Conservation (phyloP, 352 stramenopile genomes). For the Pythium grandisporangium region DNA sequence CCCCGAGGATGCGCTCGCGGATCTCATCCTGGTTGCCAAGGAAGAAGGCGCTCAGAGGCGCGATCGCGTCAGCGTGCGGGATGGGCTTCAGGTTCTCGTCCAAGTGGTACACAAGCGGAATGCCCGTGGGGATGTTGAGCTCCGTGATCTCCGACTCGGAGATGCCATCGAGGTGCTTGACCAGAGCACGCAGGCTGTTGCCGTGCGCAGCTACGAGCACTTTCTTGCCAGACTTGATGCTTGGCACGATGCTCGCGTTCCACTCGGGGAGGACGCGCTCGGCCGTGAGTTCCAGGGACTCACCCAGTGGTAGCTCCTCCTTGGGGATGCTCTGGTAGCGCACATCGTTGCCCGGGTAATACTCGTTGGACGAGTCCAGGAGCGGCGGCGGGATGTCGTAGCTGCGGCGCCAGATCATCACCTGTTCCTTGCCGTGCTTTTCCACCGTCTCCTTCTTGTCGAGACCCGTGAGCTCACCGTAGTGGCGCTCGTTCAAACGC, state of each 20-base stretch:
- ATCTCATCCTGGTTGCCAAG: constrained; percentile 96
- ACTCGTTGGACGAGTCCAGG: constrained; percentile 86
- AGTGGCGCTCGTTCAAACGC: constrained; percentile 89
- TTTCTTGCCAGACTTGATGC: constrained; percentile 90
- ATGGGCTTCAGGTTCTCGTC: constrained; percentile 83
- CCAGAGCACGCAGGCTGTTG: constrained; percentile 89
- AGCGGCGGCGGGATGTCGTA: constrained; percentile 97
- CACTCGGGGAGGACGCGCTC: constrained; percentile 88
- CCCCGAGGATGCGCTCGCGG: constrained; percentile 92
- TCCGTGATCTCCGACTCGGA: constrained; percentile 91
- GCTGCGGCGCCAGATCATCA: constrained; percentile 94
- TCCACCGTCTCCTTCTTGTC: constrained; percentile 88
- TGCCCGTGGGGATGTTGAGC: constrained; percentile 92
- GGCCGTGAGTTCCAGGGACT: constrained; percentile 93
- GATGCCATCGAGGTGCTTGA: constrained; percentile 93
- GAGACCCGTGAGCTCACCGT: constrained; percentile 87
- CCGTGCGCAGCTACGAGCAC: constrained; percentile 94
- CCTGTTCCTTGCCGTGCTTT: constrained; percentile 88
- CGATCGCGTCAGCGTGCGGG: constrained; percentile 73
- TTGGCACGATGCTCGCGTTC: constrained; percentile 87
- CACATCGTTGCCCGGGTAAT: constrained; percentile 89
- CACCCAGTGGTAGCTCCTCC: constrained; percentile 83
- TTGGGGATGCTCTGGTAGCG: constrained; percentile 85
- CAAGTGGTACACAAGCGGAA: constrained; percentile 82
- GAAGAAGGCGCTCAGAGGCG: constrained; percentile 75